Conservation (phyloP, 2,329 filamentous ascomycete species). For the Thermothelomyces thermophilus region DNA sequence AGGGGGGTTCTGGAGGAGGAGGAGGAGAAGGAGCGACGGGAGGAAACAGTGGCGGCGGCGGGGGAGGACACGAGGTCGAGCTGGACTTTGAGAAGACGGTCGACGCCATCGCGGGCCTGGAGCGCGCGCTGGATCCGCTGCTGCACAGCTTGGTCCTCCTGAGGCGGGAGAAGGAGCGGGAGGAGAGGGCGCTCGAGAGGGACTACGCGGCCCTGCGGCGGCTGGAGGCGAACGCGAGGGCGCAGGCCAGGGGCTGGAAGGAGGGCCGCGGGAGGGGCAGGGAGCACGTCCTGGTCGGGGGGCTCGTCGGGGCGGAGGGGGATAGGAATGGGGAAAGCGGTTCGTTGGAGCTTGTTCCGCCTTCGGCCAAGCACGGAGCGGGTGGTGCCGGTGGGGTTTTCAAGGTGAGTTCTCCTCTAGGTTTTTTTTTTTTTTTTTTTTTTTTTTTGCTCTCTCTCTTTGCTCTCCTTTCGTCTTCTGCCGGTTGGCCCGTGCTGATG, state of each 20-base stretch:
- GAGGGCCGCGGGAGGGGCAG: conserved; percentile 37
- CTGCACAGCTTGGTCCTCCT: conserved; percentile 58
- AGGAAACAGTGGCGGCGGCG: conserved; percentile 31
- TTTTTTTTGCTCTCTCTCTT: neutral
- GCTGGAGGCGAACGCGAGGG: conserved; percentile 51
- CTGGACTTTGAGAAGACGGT: conserved; percentile 61
- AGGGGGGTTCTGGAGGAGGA: neutral
- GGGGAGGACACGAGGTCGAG: conserved; percentile 42
- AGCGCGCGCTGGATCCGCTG: conserved; percentile 54
- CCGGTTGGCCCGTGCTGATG: neutral
- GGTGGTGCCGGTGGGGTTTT: conserved; percentile 26
- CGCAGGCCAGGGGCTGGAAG: conserved; percentile 46
- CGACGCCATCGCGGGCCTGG: conserved; percentile 49
- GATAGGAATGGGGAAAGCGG: neutral
- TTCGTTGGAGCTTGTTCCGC: conserved; percentile 13
- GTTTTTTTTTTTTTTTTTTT: neutral
- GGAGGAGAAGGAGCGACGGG: conserved; percentile 4
- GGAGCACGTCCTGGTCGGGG: conserved; percentile 41
- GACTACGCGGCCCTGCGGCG: conserved; percentile 47
- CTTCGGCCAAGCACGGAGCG: neutral
- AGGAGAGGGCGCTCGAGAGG: conserved; percentile 48
- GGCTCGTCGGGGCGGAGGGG: neutral
- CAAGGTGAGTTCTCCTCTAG: conserved; percentile 22
- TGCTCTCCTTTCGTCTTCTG: neutral
- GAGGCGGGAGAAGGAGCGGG: conserved; percentile 48